These are phyloP conservation scores for Leucoagaricus sp. DNA, from an alignment of 1,284 basidiomycete genomes.

Conservation along the genomic window DNA sequence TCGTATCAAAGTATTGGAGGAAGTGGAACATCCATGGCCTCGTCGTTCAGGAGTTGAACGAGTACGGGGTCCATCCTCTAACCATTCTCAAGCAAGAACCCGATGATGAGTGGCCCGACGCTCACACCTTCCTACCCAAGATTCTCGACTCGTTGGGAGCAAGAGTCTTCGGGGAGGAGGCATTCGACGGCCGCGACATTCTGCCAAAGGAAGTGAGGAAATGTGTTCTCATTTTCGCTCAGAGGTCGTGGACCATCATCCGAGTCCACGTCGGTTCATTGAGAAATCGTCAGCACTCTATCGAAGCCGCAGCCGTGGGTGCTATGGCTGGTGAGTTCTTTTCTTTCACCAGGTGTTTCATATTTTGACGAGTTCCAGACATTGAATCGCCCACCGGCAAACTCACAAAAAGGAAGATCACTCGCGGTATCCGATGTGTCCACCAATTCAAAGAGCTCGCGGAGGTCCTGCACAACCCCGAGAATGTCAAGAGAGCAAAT, in stretches of 20 bases:
- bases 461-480: slow-evolving; percentile 7
- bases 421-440: slow-evolving; percentile 12
- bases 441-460: slow-evolving; percentile 18
- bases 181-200: slow-evolving; percentile 2
- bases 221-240: neutral
- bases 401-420: slow-evolving; percentile 16
- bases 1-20: slow-evolving; percentile 19
- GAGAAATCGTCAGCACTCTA: neutral
- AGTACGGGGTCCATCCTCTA: slow-evolving; percentile 23
- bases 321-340: slow-evolving; percentile 22
- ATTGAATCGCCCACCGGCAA: slow-evolving; percentile 12
- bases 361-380: neutral
- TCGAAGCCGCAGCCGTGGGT: slow-evolving; percentile 13
- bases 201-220: neutral
- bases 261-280: neutral
- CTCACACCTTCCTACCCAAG: slow-evolving; percentile 16
- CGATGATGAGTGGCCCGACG: neutral
- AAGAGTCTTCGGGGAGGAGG: slow-evolving; percentile 19
- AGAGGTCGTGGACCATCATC: slow-evolving; percentile 20
- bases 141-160: slow-evolving; percentile 17
- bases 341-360: neutral
- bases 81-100: neutral
- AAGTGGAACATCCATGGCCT: slow-evolving; percentile 22
- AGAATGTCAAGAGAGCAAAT: neutral
- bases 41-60: slow-evolving; percentile 19